Evolutionary conservation across 2,329 filamentous ascomycete genomes (phyloP), one percentile per base, ranked within the genome.

Genomic region (Berkeleyomyces basicola): DNA sequence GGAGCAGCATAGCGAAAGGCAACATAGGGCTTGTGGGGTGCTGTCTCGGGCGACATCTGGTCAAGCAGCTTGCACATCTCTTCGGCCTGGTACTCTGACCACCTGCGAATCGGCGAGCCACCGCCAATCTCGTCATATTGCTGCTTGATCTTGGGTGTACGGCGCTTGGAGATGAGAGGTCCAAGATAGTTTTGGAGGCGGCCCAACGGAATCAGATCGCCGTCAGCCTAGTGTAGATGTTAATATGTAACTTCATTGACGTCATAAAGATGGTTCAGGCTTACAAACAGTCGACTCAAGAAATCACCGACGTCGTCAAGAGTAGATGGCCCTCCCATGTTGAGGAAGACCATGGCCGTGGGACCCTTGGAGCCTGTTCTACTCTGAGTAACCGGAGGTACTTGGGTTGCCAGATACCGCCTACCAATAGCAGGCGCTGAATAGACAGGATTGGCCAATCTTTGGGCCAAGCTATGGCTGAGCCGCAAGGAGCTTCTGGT

Each of bases 61-160:
- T 99, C 93, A 60, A 99, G 80, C 60, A 97, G 82, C 78, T 96
- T 96, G 82, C 93, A 99, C 90, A 97, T 96, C 75, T 97, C 91
- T 64, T 80, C 79, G 65, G 84, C 90, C 74, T 99, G 93, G 71
- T 93, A 85, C 74, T 99, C 93, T 33, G 91, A 95, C 95, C 95
- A 99, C 73, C 95, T 95, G 68, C 92, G 85, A 72, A 99, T 99
- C 1, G 93, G 93, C 23, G 91, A 97, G n/a, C 93, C 93, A 66
- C 93, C 93, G 64, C 93, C 93, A 70, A 99, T 99, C 62, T 86
- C 90, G 16, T 88, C 82, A 72, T 99, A 99, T 73, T 99, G 95
- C 72, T 96, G 87, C 74, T 95, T 81, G 66, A 99, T 99, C 77
- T 97, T 99, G 37, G 93, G 91, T 0, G 93, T 99, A 71, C 93